Conservation (phyloP, 179 eudicot species). For the Actinidia arguta region DNA sequence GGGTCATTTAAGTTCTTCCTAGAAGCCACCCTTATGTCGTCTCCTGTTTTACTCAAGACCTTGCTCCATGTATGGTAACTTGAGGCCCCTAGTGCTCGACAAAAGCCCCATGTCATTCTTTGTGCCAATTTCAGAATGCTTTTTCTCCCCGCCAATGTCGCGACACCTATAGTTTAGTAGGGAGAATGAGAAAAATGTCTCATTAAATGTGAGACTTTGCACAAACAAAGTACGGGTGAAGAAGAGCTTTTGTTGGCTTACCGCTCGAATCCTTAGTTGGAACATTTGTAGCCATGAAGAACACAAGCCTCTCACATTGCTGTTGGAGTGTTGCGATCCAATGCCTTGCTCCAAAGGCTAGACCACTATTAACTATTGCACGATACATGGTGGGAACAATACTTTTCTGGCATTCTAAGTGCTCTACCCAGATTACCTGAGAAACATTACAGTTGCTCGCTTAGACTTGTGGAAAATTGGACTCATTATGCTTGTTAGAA, state of each 20-base stretch:
- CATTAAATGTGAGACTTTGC: not conserved
- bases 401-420: slow-evolving; percentile 82
- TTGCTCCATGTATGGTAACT: slow-evolving; percentile 86
- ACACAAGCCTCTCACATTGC: slow-evolving; percentile 89
- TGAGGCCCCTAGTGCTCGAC: slow-evolving; percentile 84
- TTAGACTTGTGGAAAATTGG: not conserved
- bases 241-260: slow-evolving; percentile 22
- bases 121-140: slow-evolving; percentile 89
- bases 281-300: slow-evolving; percentile 95
- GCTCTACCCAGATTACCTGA: slow-evolving; percentile 97
- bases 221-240: not conserved
- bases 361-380: slow-evolving; percentile 79
- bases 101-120: slow-evolving; percentile 88
- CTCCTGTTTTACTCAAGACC: slow-evolving; percentile 76
- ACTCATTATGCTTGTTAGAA: not conserved
- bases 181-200: not conserved
- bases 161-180: slow-evolving; percentile 57
- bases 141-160: slow-evolving; percentile 94
- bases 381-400: slow-evolving; percentile 75
- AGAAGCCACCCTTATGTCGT: slow-evolving; percentile 80
- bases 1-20: slow-evolving; percentile 90
- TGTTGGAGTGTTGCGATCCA: slow-evolving; percentile 93
- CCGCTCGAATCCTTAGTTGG: slow-evolving; percentile 94
- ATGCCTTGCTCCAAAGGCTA: slow-evolving; percentile 92
- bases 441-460: not conserved